Evolutionary conservation across 176 grass and related monocot genomes (phyloP).

Genomic region (Oryza meridionalis): DNA sequence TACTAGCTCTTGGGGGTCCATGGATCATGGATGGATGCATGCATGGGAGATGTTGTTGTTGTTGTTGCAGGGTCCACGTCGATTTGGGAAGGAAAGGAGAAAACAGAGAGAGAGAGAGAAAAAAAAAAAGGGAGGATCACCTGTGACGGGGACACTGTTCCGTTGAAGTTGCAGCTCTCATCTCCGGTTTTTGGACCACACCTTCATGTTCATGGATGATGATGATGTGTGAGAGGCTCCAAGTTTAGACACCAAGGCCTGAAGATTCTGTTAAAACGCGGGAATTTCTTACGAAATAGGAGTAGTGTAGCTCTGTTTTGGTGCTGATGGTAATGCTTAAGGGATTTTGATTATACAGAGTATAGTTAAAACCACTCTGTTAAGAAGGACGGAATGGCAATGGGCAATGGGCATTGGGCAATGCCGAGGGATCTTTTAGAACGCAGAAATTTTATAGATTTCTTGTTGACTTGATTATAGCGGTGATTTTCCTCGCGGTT

Average conservation of each 20-base stretch:
- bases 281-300: background rate
- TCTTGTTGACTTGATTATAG: no score
- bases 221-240: background rate
- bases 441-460: no score
- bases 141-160: slow-evolving; percentile 33
- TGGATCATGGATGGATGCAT: background rate
- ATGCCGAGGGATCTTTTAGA: no score
- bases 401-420: no score
- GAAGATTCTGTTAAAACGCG: background rate
- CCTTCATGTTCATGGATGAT: background rate
- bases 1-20: background rate
- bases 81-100: background rate
- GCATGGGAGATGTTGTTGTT: background rate
- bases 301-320: background rate
- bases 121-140: background rate
- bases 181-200: slow-evolving; percentile 24
- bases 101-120: background rate
- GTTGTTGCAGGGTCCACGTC: slow-evolving; percentile 17
- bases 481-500: no score
- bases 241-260: background rate
- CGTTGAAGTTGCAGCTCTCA: background rate
- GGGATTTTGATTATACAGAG: no score
- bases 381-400: no score
- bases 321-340: background rate
- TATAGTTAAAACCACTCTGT: no score